Percentiles rank a stretch among this genome's conserved stretches.
These are phyloP conservation scores for Huntiella bhutanensis DNA, from an alignment of 2,329 filamentous ascomycete genomes.

Conservation along the genomic window DNA sequence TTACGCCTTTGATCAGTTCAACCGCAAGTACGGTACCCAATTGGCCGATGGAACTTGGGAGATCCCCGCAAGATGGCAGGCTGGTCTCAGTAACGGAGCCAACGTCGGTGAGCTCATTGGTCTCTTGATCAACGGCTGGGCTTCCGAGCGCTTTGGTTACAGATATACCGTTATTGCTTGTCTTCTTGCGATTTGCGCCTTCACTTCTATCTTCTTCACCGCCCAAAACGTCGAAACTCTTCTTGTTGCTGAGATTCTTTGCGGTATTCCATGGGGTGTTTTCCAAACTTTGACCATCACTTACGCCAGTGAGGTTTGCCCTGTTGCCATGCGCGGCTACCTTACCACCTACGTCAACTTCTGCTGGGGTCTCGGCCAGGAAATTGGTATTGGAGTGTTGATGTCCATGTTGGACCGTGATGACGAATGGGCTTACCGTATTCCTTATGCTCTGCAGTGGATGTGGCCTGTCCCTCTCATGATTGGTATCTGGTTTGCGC, in stretches of 20 bases:
- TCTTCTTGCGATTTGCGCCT: conserved; percentile 32
- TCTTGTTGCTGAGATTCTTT: conserved; percentile 42
- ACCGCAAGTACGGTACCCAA: conserved; percentile 34
- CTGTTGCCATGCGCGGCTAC: conserved; percentile 51
- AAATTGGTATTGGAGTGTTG: conserved; percentile 56
- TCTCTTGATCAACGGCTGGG: conserved; percentile 43
- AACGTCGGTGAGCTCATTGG: conserved; percentile 47
- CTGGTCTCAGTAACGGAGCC: conserved; percentile 40
- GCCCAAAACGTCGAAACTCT: conserved; percentile 39
- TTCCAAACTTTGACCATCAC: conserved; percentile 41
- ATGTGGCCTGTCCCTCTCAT: conserved; percentile 55
- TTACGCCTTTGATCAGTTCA: conserved; percentile 41
- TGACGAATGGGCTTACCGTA: conserved; percentile 51
- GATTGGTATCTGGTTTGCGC: conserved; percentile 47
- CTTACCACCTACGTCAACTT: conserved; percentile 60
- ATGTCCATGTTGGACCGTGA: conserved; percentile 44
- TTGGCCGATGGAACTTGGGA: conserved; percentile 28
- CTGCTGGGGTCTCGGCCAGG: conserved; percentile 60
- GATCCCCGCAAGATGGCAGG: conserved; percentile 43
- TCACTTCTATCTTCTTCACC: conserved; percentile 47
- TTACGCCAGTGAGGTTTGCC: conserved; percentile 55
- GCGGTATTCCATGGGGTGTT: conserved; percentile 43
- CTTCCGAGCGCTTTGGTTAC: conserved; percentile 50
- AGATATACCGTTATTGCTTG: conserved; percentile 43
- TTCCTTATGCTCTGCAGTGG: conserved; percentile 58